These are phyloP conservation scores for Thelephora terrestris DNA, from an alignment of 1,284 basidiomycete species.

Conservation along the genomic window DNA sequence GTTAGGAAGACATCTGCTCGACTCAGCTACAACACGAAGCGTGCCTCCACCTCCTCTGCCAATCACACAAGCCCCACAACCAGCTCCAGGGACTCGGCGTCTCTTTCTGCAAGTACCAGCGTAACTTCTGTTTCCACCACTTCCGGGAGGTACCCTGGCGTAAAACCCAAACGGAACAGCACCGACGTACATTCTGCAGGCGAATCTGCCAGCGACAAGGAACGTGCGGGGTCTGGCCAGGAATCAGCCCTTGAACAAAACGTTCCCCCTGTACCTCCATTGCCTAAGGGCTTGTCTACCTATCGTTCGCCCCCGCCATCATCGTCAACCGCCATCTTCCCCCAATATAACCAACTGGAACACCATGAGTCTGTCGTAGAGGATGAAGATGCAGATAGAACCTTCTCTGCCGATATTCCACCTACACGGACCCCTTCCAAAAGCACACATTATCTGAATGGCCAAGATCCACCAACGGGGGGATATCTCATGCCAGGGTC, in stretches of 20 bases:
- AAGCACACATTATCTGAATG: conserved; percentile 16
- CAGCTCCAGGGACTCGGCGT: conserved; percentile 76
- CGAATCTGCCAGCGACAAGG: conserved; percentile 44
- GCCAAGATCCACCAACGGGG: conserved; percentile 24
- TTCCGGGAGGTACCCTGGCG: conserved; percentile 54
- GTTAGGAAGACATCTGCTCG: conserved; percentile 48
- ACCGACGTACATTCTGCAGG: conserved; percentile 63
- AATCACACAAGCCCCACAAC: conserved; percentile 67
- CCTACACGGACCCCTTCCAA: conserved; percentile 22
- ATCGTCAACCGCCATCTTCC: conserved; percentile 39
- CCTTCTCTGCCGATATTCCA: conserved; percentile 45
- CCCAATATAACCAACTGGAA: conserved; percentile 24
- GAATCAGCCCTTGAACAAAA: conserved; percentile 49
- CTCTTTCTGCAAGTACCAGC: conserved; percentile 66
- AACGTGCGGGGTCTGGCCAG: conserved; percentile 50
- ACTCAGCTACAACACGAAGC: conserved; percentile 70
- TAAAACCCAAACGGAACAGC: conserved; percentile 62
- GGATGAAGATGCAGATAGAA: conserved; percentile 33
- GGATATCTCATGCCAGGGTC: conserved; percentile 29
- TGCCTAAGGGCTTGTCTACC: conserved; percentile 82
- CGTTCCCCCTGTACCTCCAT: conserved; percentile 92
- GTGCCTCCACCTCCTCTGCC: conserved; percentile 82
- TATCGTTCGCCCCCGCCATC: conserved; percentile 46
- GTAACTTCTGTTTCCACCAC: conserved; percentile 62
- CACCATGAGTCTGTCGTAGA: conserved; percentile 30